Conservation (phyloP, 1,284 basidiomycete genomes). For the Neotropicomus parvogracilis region DNA sequence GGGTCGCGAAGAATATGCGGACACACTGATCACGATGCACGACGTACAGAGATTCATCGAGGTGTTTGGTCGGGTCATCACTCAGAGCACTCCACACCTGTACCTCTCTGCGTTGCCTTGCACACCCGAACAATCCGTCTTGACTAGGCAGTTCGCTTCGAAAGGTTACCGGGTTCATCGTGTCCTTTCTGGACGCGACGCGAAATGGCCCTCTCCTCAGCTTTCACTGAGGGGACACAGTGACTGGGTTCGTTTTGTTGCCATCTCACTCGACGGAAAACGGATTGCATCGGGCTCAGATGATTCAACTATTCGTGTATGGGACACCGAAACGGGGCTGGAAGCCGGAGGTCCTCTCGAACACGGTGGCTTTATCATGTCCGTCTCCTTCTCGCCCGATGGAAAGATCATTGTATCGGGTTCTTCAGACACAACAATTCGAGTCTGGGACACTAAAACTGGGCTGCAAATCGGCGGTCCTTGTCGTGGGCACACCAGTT, state of each 20-base stretch:
- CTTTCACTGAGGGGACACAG: neutral
- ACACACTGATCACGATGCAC: neutral
- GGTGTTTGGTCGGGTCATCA: neutral
- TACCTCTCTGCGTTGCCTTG: neutral
- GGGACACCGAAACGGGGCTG: neutral
- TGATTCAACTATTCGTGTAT: neutral
- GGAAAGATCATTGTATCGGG: neutral
- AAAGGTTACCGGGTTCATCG: neutral
- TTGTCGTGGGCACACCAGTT: neutral
- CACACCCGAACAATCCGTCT: neutral
- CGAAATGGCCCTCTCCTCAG: neutral
- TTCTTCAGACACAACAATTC: neutral
- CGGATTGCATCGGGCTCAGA: neutral
- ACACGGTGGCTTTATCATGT: neutral
- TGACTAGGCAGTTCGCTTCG: neutral
- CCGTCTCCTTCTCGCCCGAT: neutral
- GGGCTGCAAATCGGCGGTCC: neutral
- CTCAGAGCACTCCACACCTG: neutral
- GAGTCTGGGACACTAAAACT: neutral
- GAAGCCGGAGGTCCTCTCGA: neutral
- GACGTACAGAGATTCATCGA: neutral
- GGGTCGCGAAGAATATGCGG: neutral
- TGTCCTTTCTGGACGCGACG: neutral
- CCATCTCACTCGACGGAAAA: neutral
- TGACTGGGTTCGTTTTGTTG: neutral